These are phyloP conservation scores for Neltuma alba DNA, from an alignment of 306 rosid genomes.

Conservation along the genomic window DNA sequence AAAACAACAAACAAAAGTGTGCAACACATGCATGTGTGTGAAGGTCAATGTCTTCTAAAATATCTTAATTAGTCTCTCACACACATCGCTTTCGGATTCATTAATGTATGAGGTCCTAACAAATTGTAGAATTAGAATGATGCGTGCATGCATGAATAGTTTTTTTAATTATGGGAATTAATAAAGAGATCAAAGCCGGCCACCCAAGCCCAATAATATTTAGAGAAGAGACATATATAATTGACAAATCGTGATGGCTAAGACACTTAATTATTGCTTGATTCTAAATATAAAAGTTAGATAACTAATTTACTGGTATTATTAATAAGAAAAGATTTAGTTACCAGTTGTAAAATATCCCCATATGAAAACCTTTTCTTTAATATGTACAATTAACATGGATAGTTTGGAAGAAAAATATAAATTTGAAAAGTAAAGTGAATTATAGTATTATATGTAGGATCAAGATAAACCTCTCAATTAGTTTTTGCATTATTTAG, in stretches of 20 bases:
- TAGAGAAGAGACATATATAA: neutral
- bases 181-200: conserved; percentile 18
- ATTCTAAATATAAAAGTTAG: too few relatives aligned
- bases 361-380: too few relatives aligned
- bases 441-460: too few relatives aligned
- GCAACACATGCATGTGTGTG: neutral
- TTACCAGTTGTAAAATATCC: too few relatives aligned
- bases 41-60: neutral
- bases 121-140: neutral
- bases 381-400: too few relatives aligned
- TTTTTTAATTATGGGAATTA: neutral
- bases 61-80: neutral
- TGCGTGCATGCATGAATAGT: neutral
- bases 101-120: neutral
- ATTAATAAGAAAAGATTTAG: too few relatives aligned
- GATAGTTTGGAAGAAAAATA: too few relatives aligned
- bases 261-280: neutral
- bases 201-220: neutral
- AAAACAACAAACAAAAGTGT: neutral
- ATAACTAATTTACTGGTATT: too few relatives aligned
- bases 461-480: too few relatives aligned
- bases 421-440: too few relatives aligned
- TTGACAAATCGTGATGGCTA: neutral
- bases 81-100: neutral
- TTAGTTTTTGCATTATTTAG: too few relatives aligned